phyloP scores from a whole-genome alignment of 352 stramenopile genomes.

The Pythium scleroteichum region DNA sequence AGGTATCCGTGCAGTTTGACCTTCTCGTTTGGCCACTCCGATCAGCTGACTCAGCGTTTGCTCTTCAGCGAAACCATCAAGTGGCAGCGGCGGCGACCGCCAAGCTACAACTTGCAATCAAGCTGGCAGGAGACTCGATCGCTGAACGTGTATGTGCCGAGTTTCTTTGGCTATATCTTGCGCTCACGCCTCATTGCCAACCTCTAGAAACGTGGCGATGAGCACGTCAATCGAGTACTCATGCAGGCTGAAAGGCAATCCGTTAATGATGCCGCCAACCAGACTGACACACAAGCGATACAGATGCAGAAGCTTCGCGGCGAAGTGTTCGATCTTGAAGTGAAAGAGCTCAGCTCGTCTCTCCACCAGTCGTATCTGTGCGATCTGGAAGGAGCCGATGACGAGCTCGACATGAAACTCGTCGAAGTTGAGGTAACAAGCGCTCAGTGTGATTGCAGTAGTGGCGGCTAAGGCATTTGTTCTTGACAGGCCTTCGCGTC shows the following conservation, averaged over 20 bases:
- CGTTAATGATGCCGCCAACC: background rate
- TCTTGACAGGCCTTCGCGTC: conserved; percentile 38
- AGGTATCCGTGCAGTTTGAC: conserved; percentile 1
- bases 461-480: background rate
- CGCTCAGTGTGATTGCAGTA: background rate
- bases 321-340: conserved; percentile 57
- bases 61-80: conserved; percentile 3
- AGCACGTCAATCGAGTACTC: conserved; percentile 7
- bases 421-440: conserved; percentile 42
- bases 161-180: background rate
- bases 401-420: conserved; percentile 48
- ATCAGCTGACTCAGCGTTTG: background rate
- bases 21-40: background rate
- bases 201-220: background rate
- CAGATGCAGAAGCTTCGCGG: conserved; percentile 34
- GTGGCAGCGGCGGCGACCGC: background rate
- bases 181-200: too few species aligned
- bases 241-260: conserved; percentile 17
- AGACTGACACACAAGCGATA: conserved; percentile 5
- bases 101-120: conserved; percentile 6
- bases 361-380: conserved; percentile 33
- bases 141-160: background rate
- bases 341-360: conserved; percentile 43
- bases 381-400: conserved; percentile 39
- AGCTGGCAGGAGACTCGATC: conserved; percentile 4